Evolutionary conservation across 108 stramenopile genomes (phyloP), one percentile per base, ranked within the genome.

Genomic region (Cylindrotheca closterium): DNA sequence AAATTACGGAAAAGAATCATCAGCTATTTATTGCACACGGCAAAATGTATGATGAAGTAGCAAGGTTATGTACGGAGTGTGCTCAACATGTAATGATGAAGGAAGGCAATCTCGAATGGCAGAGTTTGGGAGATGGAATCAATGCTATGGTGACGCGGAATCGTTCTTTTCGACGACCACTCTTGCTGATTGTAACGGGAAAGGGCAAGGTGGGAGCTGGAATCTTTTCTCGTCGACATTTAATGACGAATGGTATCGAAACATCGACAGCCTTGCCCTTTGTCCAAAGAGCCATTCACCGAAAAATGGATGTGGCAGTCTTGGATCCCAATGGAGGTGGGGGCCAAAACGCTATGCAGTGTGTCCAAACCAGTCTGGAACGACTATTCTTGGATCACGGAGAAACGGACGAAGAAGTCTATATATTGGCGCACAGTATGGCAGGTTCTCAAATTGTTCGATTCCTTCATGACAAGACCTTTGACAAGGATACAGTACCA

Each of bases 251-350:
- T 7, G 51, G 63, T 10, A 15, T 65, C 4, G 63, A 65, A 46
- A 12, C n/a, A 7, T 21, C 51, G 22, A 65, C 63, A 10, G 50
- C 63, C 19, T 25, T 65, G 15, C 63, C 63, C 17, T 30, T 53
- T 30, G n/a, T 53, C 5, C 50, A 28, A 65, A 27, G 28, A 32
- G 63, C 63, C 21, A 27, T 18, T 8, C 24, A 53, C 8, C 28
- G 51, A 18, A 47, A 22, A 3, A 54, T 54, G 52, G 27, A 28
- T 15, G 18, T 65, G 4, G 51, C 22, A 4, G 8, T 65, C 8
- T 15, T 65, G 30, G 63, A 65, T 54, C 63, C 63, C n/a, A 65
- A 65, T 54, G 63, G 25, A 28, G 23, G 18, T 27, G 63, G 63
- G 12, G 18, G 15, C 28, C 8, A n/a, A n/a, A n/a, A 21, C 27